A percentile compares a stretch with the other conserved stretches of the same genome.
Conservation (phyloP, 2,329 filamentous ascomycete species). For the Ilyonectria mors-panacis region DNA sequence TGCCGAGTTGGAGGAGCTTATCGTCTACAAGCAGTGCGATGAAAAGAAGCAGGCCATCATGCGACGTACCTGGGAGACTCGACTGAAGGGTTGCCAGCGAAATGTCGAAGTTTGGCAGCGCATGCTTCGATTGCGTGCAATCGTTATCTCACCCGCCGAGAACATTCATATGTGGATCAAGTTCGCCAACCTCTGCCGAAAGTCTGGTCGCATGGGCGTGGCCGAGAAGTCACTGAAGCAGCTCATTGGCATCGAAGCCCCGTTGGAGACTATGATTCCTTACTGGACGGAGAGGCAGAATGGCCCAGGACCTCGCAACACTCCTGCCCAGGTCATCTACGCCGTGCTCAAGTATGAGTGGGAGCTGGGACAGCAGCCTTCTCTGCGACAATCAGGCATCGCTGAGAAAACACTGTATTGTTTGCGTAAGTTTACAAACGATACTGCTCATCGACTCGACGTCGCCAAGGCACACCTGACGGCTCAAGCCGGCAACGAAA, state of each 20-base stretch:
- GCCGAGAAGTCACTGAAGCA: slow-evolving; percentile 96
- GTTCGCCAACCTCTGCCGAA: slow-evolving; percentile 97
- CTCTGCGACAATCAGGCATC: slow-evolving; percentile 58
- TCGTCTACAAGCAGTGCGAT: slow-evolving; percentile 96
- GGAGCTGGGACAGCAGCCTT: slow-evolving; percentile 81
- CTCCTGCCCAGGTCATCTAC: slow-evolving; percentile 87
- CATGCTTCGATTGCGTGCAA: slow-evolving; percentile 93
- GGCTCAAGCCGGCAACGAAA: slow-evolving; percentile 62
- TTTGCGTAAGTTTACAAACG: slow-evolving; percentile 72
- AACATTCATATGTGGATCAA: slow-evolving; percentile 99
- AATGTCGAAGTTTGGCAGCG: slow-evolving; percentile 99
- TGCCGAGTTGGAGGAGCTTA: slow-evolving; percentile 97
- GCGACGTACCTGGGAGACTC: slow-evolving; percentile 95
- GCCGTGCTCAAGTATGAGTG: slow-evolving; percentile 98
- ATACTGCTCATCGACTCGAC: slow-evolving; percentile 70
- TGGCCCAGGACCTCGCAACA: slow-evolving; percentile 57
- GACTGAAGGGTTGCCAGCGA: slow-evolving; percentile 93
- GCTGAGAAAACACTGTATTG: slow-evolving; percentile 72
- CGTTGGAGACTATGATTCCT: slow-evolving; percentile 73
- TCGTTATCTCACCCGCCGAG: slow-evolving; percentile 92
- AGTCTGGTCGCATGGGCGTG: slow-evolving; percentile 93
- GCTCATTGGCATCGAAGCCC: slow-evolving; percentile 81
- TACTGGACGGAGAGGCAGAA: slow-evolving; percentile 64
- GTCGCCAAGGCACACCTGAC: slow-evolving; percentile 66
- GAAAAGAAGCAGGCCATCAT: slow-evolving; percentile 91